Evolutionary conservation across 495 filamentous ascomycete genomes (phyloP).

Genomic region (Cladorrhinum samala): DNA sequence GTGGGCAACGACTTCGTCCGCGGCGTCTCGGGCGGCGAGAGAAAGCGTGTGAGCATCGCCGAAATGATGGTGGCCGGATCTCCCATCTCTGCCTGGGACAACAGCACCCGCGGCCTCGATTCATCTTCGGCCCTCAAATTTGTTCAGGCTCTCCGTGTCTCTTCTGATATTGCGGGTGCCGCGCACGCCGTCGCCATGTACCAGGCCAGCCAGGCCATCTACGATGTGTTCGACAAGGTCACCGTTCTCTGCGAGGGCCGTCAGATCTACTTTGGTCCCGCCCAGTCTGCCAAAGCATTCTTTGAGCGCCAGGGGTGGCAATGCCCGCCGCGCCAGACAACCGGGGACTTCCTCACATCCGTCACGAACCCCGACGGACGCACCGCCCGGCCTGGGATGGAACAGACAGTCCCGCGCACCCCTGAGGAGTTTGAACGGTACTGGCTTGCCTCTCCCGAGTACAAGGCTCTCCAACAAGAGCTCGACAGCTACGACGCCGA

Average conservation of each 20-base stretch:
- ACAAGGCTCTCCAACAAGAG: conserved; percentile 50
- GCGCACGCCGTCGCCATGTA: conserved; percentile 64
- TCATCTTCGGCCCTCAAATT: conserved; percentile 46
- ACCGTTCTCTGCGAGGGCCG: conserved; percentile 57
- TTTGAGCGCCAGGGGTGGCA: conserved; percentile 57
- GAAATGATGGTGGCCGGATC: conserved; percentile 44
- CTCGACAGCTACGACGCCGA: conserved; percentile 54
- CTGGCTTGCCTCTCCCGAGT: conserved; percentile 39
- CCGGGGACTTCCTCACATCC: conserved; percentile 70
- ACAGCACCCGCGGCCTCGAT: conserved; percentile 50
- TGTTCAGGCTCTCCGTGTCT: conserved; percentile 39
- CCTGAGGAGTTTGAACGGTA: conserved; percentile 56
- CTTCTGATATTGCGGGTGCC: conserved; percentile 45
- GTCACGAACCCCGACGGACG: conserved; percentile 69
- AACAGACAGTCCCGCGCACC: conserved; percentile 55
- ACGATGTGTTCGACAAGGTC: conserved; percentile 59
- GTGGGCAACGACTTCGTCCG: conserved; percentile 80
- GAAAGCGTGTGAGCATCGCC: conserved; percentile 50
- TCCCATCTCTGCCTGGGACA: conserved; percentile 48
- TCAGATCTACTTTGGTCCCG: conserved; percentile 60
- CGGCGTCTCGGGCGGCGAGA: conserved; percentile 55
- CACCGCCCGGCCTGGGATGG: conserved; percentile 56
- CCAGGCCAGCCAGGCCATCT: conserved; percentile 65
- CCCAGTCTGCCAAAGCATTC: conserved; percentile 47
- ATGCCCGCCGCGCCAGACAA: conserved; percentile 62